A percentile compares a stretch with the other conserved stretches of the same genome.
Conservation (phyloP, 768 basidiomycete species). For the Gyrodon lividus region DNA sequence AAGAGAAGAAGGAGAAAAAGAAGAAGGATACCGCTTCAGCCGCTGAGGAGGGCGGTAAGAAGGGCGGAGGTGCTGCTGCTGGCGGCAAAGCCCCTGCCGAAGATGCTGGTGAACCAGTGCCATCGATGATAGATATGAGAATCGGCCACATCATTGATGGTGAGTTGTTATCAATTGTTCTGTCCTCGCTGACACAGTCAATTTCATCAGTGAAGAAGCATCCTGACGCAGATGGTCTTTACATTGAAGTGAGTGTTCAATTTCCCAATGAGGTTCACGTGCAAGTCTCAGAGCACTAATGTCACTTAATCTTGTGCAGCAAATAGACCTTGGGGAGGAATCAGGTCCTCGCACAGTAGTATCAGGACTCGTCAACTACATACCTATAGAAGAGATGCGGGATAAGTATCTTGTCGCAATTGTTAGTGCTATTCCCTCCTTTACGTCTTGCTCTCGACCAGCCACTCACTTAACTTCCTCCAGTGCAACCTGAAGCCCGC, state of each 20-base stretch:
- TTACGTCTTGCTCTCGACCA: background rate
- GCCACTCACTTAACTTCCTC: background rate
- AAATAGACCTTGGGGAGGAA: slow-evolving; percentile 96
- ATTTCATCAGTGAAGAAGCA: slow-evolving; percentile 77
- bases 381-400: slow-evolving; percentile 92
- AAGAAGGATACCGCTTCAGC: slow-evolving; percentile 41
- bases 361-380: slow-evolving; percentile 94
- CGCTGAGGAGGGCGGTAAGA: slow-evolving; percentile 36
- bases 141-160: slow-evolving; percentile 92
- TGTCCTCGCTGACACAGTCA: slow-evolving; percentile 4
- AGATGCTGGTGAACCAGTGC: slow-evolving; percentile 80
- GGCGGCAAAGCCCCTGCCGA: slow-evolving; percentile 40
- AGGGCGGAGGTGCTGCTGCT: slow-evolving; percentile 36
- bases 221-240: slow-evolving; percentile 97
- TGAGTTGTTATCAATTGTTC: slow-evolving; percentile 36
- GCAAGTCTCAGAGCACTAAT: background rate
- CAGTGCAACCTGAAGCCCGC: slow-evolving; percentile 95
- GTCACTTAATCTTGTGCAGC: slow-evolving; percentile 48
- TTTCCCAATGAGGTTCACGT: background rate
- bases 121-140: slow-evolving; percentile 96
- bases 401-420: slow-evolving; percentile 82
- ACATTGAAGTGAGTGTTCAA: slow-evolving; percentile 69
- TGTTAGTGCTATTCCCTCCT: slow-evolving; percentile 40
- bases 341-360: slow-evolving; percentile 94
- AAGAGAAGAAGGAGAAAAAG: slow-evolving; percentile 43